phyloP scores from a whole-genome alignment of 2,329 filamentous ascomycete genomes.

The Aspergillus thermomutatus region DNA sequence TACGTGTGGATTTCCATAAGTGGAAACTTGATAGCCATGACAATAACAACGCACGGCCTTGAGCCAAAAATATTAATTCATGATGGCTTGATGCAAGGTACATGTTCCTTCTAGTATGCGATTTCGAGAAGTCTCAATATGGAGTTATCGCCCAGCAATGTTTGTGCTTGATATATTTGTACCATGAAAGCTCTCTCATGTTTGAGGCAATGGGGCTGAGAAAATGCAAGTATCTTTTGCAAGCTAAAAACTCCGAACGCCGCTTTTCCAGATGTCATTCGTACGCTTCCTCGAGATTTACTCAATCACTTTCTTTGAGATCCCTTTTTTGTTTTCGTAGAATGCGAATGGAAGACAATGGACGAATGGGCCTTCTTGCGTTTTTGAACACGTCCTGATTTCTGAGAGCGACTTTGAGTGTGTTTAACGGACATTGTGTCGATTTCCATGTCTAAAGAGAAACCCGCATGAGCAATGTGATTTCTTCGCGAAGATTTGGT shows the following conservation, averaged over 20 bases:
- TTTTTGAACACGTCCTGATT: conserved; percentile 39
- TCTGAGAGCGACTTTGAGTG: conserved; percentile 22
- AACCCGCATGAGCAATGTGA: not conserved
- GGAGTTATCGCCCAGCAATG: not conserved
- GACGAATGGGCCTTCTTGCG: conserved; percentile 34
- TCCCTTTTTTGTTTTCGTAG: conserved; percentile 29
- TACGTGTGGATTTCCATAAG: no score
- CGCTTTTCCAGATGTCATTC: not conserved
- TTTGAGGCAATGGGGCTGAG: not conserved
- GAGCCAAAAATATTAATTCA: not conserved
- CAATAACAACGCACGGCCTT: not conserved
- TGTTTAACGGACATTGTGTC: conserved; percentile 24
- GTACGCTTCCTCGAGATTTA: not conserved
- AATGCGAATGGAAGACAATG: conserved; percentile 37
- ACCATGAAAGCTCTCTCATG: not conserved
- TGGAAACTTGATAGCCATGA: not conserved
- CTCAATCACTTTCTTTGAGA: conserved; percentile 30
- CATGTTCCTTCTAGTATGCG: not conserved
- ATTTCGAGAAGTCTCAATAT: not conserved
- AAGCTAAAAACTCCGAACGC: not conserved
- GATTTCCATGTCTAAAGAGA: conserved; percentile 38
- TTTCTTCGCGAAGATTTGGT: not conserved
- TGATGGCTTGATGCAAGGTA: not conserved
- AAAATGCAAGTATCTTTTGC: not conserved
- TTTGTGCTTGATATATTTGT: not conserved